Base-by-base conservation (phyloP, 495 filamentous ascomycete species). In the Jackrogersella multiformis region DNA sequence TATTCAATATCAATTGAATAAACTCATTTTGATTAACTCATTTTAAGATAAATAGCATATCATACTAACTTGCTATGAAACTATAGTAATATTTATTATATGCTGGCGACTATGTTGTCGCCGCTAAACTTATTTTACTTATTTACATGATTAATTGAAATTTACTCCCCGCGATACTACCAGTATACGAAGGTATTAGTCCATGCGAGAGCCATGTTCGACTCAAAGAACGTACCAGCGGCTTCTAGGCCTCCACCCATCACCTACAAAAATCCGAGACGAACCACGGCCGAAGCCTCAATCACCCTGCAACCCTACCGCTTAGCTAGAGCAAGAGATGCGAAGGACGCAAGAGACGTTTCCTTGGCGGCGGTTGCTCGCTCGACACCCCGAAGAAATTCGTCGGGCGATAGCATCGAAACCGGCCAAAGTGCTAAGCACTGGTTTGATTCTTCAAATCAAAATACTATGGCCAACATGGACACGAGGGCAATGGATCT, bases 381-480 rank as follows among this genome's bases (percentile, higher is more conserved):
- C 26, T 26, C 41, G 6, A 32, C 46, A n/a, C 69, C 75, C 1
- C 70, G 78, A 41, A 70, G 75, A 38, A 72, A 78, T 32, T 81
- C 78, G 8, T 81, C 80, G 0, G 77, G 69, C 2, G 80, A 79
- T 12, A 82, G 78, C 57, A 71, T 77, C 46, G 73, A 77, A 34
- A 81, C 80, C 2, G 56, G 69, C 30, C 58, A 67, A 6, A 80
- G 79, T 45, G 79, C 78, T 2, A 78, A 75, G 39, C 77, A 71
- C 24, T 85, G 83, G 83, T 84, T 83, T 68, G 74, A 81, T 46
- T 64, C 62, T 7, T 82, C 78, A 13, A 84, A 84, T 44, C 72
- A 71, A 41, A 81, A 80, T 44, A 73, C 79, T 6, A 72, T 58
- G 48, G 66, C 53, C 16, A 74, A 52, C 12, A 72, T 74, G 48